Conservation (phyloP, 768 basidiomycete genomes). For the Phlegmacium glaucopus region DNA sequence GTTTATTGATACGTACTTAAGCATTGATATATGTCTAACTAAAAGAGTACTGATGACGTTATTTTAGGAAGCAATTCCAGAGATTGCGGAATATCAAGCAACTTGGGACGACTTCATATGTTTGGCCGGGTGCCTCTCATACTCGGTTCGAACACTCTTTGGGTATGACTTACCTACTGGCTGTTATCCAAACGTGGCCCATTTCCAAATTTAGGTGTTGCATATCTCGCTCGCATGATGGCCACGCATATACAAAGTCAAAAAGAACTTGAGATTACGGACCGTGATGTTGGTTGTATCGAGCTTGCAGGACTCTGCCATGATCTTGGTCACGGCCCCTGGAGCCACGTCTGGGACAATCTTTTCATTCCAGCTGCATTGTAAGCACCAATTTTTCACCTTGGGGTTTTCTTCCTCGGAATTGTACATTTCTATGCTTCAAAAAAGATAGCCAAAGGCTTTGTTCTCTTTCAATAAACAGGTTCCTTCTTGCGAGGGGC, state of each 20-base stretch:
- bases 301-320: slow-evolving; percentile 81
- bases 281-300: slow-evolving; percentile 73
- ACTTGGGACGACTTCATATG: slow-evolving; percentile 70
- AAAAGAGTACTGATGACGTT: slow-evolving; percentile 4
- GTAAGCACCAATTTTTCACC: slow-evolving; percentile 34
- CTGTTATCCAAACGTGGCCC: slow-evolving; percentile 1
- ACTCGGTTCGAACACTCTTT: slow-evolving; percentile 83
- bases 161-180: slow-evolving; percentile 39
- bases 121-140: slow-evolving; percentile 78
- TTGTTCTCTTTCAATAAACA: no score
- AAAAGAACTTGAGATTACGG: slow-evolving; percentile 59
- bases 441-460: no score
- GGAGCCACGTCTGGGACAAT: slow-evolving; percentile 82
- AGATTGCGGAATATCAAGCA: slow-evolving; percentile 76
- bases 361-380: slow-evolving; percentile 64
- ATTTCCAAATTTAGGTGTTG: slow-evolving; percentile 56
- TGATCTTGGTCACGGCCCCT: slow-evolving; percentile 84
- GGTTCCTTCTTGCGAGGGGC: no score
- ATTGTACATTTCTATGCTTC: no score
- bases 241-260: slow-evolving; percentile 56
- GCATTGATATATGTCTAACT: slow-evolving; percentile 15
- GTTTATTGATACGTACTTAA: slow-evolving; percentile 75
- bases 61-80: slow-evolving; percentile 66
- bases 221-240: slow-evolving; percentile 66
- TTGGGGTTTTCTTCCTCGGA: not conserved